These are phyloP conservation scores for Recurvomyces mirabilis DNA, from an alignment of 495 filamentous ascomycete species.

Conservation along the genomic window DNA sequence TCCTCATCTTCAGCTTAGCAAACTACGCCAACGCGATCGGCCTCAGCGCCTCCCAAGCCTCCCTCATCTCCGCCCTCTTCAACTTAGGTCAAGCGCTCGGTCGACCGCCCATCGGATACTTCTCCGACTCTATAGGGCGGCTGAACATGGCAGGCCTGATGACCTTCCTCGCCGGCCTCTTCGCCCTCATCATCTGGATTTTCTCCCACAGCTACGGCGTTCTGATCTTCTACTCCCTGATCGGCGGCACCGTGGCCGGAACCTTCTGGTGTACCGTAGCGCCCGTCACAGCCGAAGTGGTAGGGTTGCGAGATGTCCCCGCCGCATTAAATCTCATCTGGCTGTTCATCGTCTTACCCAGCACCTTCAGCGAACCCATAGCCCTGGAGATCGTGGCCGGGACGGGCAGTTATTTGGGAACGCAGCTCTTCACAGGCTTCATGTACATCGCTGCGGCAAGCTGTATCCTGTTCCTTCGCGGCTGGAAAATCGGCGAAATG, in stretches of 20 bases:
- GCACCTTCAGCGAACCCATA: conserved; percentile 65
- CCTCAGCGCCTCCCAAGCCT: conserved; percentile 53
- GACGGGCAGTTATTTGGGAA: conserved; percentile 44
- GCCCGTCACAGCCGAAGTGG: conserved; percentile 67
- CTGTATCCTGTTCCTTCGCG: conserved; percentile 43
- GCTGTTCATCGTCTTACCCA: conserved; percentile 60
- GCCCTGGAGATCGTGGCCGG: conserved; percentile 50
- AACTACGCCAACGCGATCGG: conserved; percentile 57
- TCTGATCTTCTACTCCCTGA: conserved; percentile 58
- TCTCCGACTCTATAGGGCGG: conserved; percentile 53
- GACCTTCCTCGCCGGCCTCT: conserved; percentile 48
- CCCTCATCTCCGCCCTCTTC: conserved; percentile 58
- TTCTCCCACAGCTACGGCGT: conserved; percentile 53
- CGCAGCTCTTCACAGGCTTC: conserved; percentile 56
- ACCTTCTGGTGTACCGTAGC: conserved; percentile 63
- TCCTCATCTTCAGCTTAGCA: conserved; percentile 59
- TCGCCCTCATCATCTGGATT: conserved; percentile 59
- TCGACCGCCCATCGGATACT: conserved; percentile 55
- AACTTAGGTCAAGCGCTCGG: conserved; percentile 57
- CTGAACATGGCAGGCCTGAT: conserved; percentile 54
- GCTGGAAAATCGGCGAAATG: conserved; percentile 50
- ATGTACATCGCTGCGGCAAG: conserved; percentile 51
- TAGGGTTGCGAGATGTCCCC: conserved; percentile 61
- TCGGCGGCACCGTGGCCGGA: conserved; percentile 60
- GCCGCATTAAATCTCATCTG: conserved; percentile 65